Evolutionary conservation across 768 basidiomycete species (phyloP).

Genomic region (Panaeolus cyanescens): DNA sequence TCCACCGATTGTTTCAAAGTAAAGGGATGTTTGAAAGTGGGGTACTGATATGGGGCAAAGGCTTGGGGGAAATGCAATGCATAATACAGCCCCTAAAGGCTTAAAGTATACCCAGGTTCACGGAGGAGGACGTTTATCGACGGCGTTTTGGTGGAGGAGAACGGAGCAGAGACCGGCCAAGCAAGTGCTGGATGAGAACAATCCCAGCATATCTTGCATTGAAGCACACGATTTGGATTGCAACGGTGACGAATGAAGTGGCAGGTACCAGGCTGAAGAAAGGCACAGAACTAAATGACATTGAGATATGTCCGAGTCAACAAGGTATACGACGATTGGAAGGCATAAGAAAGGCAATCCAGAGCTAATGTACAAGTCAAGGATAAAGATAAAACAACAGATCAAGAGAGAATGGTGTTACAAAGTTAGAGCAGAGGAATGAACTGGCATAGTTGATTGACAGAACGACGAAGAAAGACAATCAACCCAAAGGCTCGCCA

Average conservation of each 20-base stretch:
- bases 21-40: not conserved
- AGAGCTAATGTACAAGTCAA: not conserved
- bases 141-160: too few relatives aligned
- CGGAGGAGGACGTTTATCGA: too few relatives aligned
- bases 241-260: too few relatives aligned
- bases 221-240: too few relatives aligned
- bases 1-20: not conserved
- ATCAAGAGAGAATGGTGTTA: slow-evolving; percentile 1
- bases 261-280: too few relatives aligned
- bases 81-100: too few relatives aligned
- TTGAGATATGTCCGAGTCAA: not conserved
- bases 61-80: too few relatives aligned
- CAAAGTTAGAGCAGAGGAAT: slow-evolving; percentile 4
- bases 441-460: slow-evolving; percentile 5
- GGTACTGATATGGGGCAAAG: not conserved
- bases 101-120: too few relatives aligned
- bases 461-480: not conserved
- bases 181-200: too few relatives aligned
- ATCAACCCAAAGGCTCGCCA: slow-evolving; percentile 44
- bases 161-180: too few relatives aligned
- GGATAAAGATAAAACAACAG: slow-evolving; percentile 7
- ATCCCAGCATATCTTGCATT: too few relatives aligned
- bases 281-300: not conserved
- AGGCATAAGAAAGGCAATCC: not conserved
- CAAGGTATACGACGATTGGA: not conserved